Conservation (phyloP, 1,284 basidiomycete species). For the Puccinia hordei region DNA sequence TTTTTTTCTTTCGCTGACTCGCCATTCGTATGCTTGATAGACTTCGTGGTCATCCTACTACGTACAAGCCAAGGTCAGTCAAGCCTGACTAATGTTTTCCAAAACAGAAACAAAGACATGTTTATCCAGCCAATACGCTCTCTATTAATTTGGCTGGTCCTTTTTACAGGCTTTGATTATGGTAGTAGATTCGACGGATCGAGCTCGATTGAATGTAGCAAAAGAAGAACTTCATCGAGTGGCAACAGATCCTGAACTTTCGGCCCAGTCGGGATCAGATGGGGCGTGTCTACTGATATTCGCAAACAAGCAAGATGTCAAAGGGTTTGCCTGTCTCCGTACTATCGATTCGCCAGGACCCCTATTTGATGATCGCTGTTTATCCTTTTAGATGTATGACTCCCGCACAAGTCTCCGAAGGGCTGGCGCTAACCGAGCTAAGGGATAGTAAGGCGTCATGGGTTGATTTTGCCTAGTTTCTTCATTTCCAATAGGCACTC, state of each 20-base stretch:
- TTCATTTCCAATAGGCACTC: background rate
- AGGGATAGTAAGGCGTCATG: slow-evolving; percentile 57
- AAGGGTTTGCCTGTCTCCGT: slow-evolving; percentile 52
- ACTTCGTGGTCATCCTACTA: slow-evolving; percentile 50
- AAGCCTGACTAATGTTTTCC: background rate
- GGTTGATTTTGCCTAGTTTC: background rate
- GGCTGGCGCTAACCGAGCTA: slow-evolving; percentile 62
- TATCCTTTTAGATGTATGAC: slow-evolving; percentile 55
- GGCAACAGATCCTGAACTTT: slow-evolving; percentile 54
- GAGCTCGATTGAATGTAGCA: slow-evolving; percentile 61
- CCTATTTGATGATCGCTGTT: background rate
- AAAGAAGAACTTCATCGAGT: slow-evolving; percentile 62
- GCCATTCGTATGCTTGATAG: slow-evolving; percentile 29
- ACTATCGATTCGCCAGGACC: background rate
- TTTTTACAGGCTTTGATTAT: slow-evolving; percentile 61
- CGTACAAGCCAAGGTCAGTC: slow-evolving; percentile 44
- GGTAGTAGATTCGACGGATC: slow-evolving; percentile 64
- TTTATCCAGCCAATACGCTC: background rate
- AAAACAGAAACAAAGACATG: background rate
- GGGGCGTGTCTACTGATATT: slow-evolving; percentile 62
- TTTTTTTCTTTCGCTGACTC: slow-evolving; percentile 28
- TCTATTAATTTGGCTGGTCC: background rate
- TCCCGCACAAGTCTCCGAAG: slow-evolving; percentile 63
- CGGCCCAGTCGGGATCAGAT: slow-evolving; percentile 35
- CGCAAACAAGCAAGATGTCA: slow-evolving; percentile 64